These are phyloP conservation scores for Piloderma croceum DNA, from an alignment of 768 basidiomycete species.

Conservation along the genomic window DNA sequence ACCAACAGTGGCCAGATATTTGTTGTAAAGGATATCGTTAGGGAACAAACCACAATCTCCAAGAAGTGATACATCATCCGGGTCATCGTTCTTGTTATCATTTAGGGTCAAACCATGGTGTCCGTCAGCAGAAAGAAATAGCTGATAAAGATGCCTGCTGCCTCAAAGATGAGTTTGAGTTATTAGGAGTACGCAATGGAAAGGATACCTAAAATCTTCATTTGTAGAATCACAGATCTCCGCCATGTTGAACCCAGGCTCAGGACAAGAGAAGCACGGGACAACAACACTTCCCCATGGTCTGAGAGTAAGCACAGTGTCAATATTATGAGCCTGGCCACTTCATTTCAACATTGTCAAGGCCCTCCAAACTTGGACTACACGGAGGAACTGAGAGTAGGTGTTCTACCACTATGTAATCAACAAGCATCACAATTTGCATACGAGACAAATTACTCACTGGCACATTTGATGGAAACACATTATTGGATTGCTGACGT, in stretches of 20 bases:
- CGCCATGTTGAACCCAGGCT: conserved; percentile 24
- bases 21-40: conserved; percentile 7
- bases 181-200: neutral
- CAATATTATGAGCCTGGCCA: conserved; percentile 19
- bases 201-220: conserved; percentile 13
- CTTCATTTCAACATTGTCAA: conserved; percentile 12
- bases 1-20: conserved; percentile 13
- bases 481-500: conserved; percentile 15
- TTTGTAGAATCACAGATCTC: conserved; percentile 1
- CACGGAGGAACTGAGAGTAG: conserved; percentile 17
- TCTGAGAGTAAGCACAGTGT: conserved; percentile 9
- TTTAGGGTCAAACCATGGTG: conserved; percentile 23
- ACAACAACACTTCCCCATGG: conserved; percentile 11
- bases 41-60: conserved; percentile 23
- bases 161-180: neutral
- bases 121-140: conserved; percentile 24
- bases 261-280: conserved; percentile 23
- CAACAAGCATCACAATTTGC: neutral
- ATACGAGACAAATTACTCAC: conserved; percentile 16
- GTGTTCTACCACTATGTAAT: conserved; percentile 12
- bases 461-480: conserved; percentile 18
- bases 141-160: conserved; percentile 23
- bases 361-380: conserved; percentile 20
- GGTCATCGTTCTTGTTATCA: conserved; percentile 23
- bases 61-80: conserved; percentile 24